Evolutionary conservation across 352 stramenopile species (phyloP).

Genomic region (Phytopythium cucurbitacearum): DNA sequence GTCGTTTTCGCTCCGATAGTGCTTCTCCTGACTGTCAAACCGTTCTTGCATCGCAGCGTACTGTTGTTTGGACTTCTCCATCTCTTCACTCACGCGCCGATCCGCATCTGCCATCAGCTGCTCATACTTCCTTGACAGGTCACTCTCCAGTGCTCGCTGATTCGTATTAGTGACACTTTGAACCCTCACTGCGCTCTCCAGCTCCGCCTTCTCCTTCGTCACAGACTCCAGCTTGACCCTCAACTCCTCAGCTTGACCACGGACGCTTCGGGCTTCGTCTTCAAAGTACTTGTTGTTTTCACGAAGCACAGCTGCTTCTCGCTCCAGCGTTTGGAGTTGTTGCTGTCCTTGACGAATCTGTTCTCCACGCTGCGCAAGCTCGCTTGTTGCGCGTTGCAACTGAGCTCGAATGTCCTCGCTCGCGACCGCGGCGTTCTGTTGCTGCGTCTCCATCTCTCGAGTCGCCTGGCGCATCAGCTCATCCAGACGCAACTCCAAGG

Average conservation of each 20-base stretch:
- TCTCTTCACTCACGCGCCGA: conserved; percentile 33
- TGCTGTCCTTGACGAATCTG: conserved; percentile 42
- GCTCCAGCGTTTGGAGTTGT: conserved; percentile 30
- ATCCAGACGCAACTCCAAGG: conserved; percentile 42
- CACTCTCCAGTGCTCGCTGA: conserved; percentile 20
- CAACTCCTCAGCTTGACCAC: conserved; percentile 27
- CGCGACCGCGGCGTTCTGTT: conserved; percentile 33
- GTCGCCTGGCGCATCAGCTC: conserved; percentile 45
- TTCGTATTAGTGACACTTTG: conserved; percentile 11
- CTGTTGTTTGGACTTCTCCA: conserved; percentile 38
- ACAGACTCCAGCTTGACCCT: conserved; percentile 26
- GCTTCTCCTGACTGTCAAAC: conserved; percentile 17
- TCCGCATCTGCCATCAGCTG: conserved; percentile 31
- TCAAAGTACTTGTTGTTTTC: conserved; percentile 30
- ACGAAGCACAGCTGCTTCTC: conserved; percentile 22
- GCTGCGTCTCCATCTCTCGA: conserved; percentile 40
- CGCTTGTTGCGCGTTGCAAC: conserved; percentile 28
- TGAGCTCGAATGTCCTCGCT: conserved; percentile 40
- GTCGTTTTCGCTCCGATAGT: conserved; percentile 11
- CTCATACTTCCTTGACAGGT: conserved; percentile 38
- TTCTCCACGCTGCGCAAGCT: conserved; percentile 38
- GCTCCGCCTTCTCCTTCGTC: conserved; percentile 29
- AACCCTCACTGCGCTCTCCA: conserved; percentile 21
- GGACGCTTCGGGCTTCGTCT: conserved; percentile 24
- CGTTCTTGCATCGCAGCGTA: conserved; percentile 29